Base-by-base conservation (phyloP, 2,329 filamentous ascomycete species). In the Raffaelea arxii region DNA sequence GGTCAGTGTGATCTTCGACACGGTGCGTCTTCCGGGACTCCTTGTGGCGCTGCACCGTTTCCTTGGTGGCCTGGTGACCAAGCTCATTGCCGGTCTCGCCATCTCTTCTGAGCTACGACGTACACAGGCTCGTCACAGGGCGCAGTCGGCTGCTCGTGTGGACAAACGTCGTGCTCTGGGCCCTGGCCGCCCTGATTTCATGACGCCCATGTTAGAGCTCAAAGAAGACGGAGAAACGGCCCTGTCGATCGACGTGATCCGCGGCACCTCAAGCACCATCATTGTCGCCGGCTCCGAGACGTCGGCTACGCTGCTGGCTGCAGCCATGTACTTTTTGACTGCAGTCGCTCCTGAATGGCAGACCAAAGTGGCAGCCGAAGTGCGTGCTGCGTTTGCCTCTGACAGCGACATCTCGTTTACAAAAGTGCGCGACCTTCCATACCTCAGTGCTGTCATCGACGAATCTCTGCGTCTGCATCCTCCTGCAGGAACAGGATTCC, bases 231-330 rank as follows among this genome's bases (percentile, higher is more conserved):
- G 27, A 14, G 14, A 46, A 25, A 24, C 19, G 14, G 27, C 21
- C 21, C 46, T 49, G 10, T 46, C 40, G 43, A 41, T 21, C 18
- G 35, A 14, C 9, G 12, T 25, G 19, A 40, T 53, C 21, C 30
- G 23, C 19, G 46, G 23, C 42, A 49, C 48, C 18, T 30, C 43
- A 2, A 25, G 50, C n/a, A 52, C 62, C 11, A 53, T 67, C 3
- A 59, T 75, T 25, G 57, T 69, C 14, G 71, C 70, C 6, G 71
- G 72, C 4, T 69, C 67, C 3, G 72, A 76, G 53, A 77, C 72
- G 5, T 74, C 71, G 1, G 68, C 72, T 0, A 72, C 70, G 0
- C 57, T 69, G 3, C 59, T 75, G 16, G 57, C 62, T 50, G 55
- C 68, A 52, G 53, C 60, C 50, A 52, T 59, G 0, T 74, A 63